Evolutionary conservation across 768 basidiomycete species (phyloP).

Genomic region (Rhizopogon vesiculosus): DNA sequence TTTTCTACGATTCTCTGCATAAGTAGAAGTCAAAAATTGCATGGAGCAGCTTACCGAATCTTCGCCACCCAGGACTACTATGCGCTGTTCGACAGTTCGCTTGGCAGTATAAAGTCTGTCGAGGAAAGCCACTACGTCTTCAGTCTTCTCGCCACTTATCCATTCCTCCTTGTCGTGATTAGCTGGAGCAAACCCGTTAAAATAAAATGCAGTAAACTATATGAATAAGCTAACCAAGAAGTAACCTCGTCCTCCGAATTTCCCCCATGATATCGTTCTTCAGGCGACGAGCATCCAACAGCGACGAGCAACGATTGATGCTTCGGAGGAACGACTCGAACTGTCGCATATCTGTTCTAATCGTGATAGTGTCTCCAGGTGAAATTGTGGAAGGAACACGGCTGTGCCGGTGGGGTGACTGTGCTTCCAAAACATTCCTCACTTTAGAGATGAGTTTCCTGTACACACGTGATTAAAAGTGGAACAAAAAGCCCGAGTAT

Average conservation of each 20-base stretch:
- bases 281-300: slow-evolving; percentile 84
- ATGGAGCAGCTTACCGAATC: slow-evolving; percentile 42
- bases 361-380: slow-evolving; percentile 70
- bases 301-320: slow-evolving; percentile 73
- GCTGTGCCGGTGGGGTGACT: slow-evolving; percentile 54
- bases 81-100: slow-evolving; percentile 80
- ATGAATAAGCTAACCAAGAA: slow-evolving; percentile 49
- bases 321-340: slow-evolving; percentile 91
- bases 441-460: slow-evolving; percentile 88
- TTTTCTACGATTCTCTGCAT: slow-evolving; percentile 19
- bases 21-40: background rate
- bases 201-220: background rate
- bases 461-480: slow-evolving; percentile 2
- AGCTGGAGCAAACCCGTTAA: slow-evolving; percentile 36
- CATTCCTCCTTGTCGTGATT: slow-evolving; percentile 86
- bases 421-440: slow-evolving; percentile 77
- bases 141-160: slow-evolving; percentile 82
- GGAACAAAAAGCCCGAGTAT: background rate
- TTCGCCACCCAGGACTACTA: slow-evolving; percentile 70
- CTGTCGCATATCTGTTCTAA: slow-evolving; percentile 73
- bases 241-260: slow-evolving; percentile 71
- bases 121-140: slow-evolving; percentile 82
- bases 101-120: slow-evolving; percentile 89
- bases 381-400: slow-evolving; percentile 36
- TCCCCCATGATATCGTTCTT: slow-evolving; percentile 94